These are phyloP conservation scores for Lentinula edodes DNA, from an alignment of 768 basidiomycete genomes.

Conservation along the genomic window DNA sequence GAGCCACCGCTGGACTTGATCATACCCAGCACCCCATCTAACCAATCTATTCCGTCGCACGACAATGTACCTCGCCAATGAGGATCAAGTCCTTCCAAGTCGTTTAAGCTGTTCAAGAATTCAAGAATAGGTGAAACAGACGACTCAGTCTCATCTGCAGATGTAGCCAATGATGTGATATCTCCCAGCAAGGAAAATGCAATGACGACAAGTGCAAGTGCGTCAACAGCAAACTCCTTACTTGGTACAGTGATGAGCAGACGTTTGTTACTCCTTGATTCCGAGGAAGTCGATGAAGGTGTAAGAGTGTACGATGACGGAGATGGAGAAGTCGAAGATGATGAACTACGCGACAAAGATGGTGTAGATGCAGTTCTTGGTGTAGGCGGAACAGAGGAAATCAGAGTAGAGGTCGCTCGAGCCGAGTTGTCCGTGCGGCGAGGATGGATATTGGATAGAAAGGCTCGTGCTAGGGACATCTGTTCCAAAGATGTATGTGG, in stretches of 20 bases:
- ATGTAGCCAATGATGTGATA: neutral
- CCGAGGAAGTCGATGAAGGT: neutral
- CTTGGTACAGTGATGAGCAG: neutral
- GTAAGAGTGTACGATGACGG: neutral
- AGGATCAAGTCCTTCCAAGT: neutral
- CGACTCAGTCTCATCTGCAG: neutral
- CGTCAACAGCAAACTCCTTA: neutral
- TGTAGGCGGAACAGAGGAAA: neutral
- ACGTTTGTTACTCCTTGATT: neutral
- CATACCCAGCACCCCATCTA: neutral
- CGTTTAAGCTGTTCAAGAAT: neutral
- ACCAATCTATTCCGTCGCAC: conserved; percentile 2
- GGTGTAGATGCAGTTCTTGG: neutral
- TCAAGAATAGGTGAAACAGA: neutral
- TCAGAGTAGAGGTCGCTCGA: neutral
- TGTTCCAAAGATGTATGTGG: neutral
- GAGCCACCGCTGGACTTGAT: neutral
- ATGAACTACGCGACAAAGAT: neutral
- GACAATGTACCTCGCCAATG: neutral
- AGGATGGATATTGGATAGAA: neutral
- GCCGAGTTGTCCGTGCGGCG: neutral
- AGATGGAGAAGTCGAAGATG: neutral
- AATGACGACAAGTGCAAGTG: neutral
- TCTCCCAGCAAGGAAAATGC: neutral
- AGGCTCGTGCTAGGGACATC: neutral